Conservation (phyloP, 306 rosid genomes). For the Castanea crenata region DNA sequence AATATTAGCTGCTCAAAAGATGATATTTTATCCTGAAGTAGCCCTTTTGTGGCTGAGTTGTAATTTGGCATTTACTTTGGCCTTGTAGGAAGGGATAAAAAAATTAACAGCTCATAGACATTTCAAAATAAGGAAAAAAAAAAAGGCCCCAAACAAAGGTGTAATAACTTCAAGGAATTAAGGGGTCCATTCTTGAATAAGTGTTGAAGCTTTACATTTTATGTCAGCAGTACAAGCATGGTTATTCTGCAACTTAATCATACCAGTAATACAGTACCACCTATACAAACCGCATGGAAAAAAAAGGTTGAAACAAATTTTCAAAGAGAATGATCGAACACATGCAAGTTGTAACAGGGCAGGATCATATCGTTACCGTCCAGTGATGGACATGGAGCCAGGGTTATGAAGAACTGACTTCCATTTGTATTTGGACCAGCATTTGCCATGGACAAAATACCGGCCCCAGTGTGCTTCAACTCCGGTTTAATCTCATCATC, state of each 20-base stretch:
- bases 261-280: background rate
- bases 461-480: constrained; percentile 99
- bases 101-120: background rate
- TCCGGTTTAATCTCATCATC: constrained; percentile 89
- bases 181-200: background rate
- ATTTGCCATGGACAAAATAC: constrained; percentile 96
- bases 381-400: constrained; percentile 91
- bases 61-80: background rate
- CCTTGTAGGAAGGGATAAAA: background rate
- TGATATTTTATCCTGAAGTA: background rate
- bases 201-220: background rate
- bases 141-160: background rate
- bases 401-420: constrained; percentile 92
- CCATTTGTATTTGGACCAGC: constrained; percentile 95
- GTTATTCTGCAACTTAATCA: background rate
- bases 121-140: background rate
- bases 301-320: background rate
- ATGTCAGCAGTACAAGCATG: background rate
- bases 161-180: background rate
- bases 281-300: background rate
- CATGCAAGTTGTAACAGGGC: background rate
- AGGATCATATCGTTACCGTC: constrained; percentile 60
- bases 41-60: background rate
- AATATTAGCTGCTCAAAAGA: background rate
- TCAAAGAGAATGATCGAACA: background rate